phyloP scores from a whole-genome alignment of 2,329 filamentous ascomycete species.

The Trichoderma lentiforme region DNA sequence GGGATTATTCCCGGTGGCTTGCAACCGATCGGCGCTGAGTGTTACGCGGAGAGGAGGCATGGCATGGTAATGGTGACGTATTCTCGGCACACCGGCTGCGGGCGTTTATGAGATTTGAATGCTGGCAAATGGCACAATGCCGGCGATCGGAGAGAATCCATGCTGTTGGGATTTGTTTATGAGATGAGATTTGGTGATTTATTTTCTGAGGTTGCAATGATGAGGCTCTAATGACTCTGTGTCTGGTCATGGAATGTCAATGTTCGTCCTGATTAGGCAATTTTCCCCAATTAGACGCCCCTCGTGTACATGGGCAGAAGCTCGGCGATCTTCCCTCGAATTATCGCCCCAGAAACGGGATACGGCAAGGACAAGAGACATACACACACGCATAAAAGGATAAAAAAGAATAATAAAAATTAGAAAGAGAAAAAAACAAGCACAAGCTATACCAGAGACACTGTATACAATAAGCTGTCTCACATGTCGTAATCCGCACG shows the following conservation, averaged over 20 bases:
- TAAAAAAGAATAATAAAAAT: background rate
- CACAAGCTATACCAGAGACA: background rate
- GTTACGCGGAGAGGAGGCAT: slow-evolving; percentile 14
- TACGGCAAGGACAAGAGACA: background rate
- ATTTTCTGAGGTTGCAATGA: background rate
- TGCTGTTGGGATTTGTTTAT: background rate
- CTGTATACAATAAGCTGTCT: slow-evolving; percentile 17
- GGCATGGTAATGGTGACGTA: slow-evolving; percentile 16
- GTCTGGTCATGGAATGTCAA: slow-evolving; percentile 10
- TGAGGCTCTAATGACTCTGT: background rate
- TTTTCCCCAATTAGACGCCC: background rate
- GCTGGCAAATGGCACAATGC: background rate
- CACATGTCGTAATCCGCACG: slow-evolving; percentile 16
- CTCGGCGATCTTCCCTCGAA: background rate
- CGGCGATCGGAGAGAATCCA: background rate
- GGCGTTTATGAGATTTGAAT: background rate
- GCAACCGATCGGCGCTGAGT: slow-evolving; percentile 14
- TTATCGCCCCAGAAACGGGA: background rate
- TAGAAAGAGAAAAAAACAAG: background rate
- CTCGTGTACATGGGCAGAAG: background rate
- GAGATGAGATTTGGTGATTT: background rate
- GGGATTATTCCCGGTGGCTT: slow-evolving; percentile 16
- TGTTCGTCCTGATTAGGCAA: slow-evolving; percentile 1
- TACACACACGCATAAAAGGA: background rate
- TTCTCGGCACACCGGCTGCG: slow-evolving; percentile 10